Conservation (phyloP, 306 rosid genomes). For the Citrullus mucosospermus region DNA sequence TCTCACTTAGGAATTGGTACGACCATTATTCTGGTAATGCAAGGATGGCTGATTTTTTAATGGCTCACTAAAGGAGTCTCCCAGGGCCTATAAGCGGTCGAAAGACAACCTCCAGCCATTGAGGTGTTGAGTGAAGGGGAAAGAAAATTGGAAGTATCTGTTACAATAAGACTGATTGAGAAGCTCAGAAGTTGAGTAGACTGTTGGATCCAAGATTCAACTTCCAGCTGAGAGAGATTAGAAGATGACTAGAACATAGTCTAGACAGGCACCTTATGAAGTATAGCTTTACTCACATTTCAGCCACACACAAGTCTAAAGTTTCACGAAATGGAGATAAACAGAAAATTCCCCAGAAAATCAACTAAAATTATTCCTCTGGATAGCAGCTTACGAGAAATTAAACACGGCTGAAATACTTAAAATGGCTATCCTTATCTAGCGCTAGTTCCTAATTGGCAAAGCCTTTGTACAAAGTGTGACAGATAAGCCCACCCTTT, state of each 20-base stretch:
- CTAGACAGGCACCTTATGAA: not conserved
- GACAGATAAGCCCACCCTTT: not conserved
- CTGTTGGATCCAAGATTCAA: not conserved
- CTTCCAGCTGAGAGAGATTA: not conserved
- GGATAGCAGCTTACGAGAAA: not conserved
- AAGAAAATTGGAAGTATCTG: not conserved
- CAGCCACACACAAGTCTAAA: too few relatives aligned
- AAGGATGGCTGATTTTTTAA: not conserved
- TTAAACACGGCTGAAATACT: not conserved
- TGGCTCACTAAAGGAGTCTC: not conserved
- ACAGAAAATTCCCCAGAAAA: not conserved
- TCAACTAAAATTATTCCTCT: not conserved
- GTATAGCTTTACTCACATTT: not conserved
- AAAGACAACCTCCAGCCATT: not conserved
- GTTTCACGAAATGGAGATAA: not conserved
- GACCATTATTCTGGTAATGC: not conserved
- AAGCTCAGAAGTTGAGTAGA: not conserved
- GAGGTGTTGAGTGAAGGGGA: not conserved
- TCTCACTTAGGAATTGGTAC: not conserved
- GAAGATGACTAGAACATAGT: not conserved
- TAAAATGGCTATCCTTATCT: not conserved
- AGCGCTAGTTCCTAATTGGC: not conserved
- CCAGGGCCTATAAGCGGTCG: not conserved
- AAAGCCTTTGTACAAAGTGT: not conserved
- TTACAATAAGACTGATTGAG: not conserved